phyloP scores from a whole-genome alignment of 169 alveolate genomes.

The Plasmodium blacklocki region DNA sequence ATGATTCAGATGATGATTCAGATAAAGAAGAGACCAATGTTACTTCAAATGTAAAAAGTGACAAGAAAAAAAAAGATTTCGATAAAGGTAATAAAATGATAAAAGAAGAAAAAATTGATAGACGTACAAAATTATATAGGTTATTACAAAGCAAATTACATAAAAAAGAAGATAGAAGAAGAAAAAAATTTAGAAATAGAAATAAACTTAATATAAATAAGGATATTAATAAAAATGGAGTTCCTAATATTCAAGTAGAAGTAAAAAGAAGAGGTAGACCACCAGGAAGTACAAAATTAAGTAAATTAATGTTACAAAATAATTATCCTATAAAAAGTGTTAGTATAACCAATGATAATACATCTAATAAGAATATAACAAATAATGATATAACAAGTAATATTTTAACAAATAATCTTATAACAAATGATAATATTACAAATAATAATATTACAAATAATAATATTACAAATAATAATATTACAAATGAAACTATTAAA shows the following conservation, averaged over 20 bases:
- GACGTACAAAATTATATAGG: constrained; percentile 6
- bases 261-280: constrained; percentile 73
- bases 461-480: background rate
- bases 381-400: background rate
- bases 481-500: background rate
- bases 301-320: constrained; percentile 15
- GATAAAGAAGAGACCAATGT: background rate
- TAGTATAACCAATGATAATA: constrained; percentile 12
- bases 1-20: constrained; percentile 18
- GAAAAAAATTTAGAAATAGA: constrained; percentile 31
- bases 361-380: background rate
- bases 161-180: constrained; percentile 22
- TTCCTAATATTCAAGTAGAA: constrained; percentile 14
- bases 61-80: constrained; percentile 5
- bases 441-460: background rate
- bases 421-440: background rate
- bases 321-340: background rate
- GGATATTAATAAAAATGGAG: background rate
- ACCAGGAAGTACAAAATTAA: constrained; percentile 62
- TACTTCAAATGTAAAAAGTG: constrained; percentile 22
- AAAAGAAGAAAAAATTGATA: constrained; percentile 20
- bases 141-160: constrained; percentile 1
- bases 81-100: background rate
- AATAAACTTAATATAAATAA: background rate
- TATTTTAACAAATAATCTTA: background rate